Evolutionary conservation across 139 green algal genomes (phyloP).

Genomic region (Picochlorum sp.): DNA sequence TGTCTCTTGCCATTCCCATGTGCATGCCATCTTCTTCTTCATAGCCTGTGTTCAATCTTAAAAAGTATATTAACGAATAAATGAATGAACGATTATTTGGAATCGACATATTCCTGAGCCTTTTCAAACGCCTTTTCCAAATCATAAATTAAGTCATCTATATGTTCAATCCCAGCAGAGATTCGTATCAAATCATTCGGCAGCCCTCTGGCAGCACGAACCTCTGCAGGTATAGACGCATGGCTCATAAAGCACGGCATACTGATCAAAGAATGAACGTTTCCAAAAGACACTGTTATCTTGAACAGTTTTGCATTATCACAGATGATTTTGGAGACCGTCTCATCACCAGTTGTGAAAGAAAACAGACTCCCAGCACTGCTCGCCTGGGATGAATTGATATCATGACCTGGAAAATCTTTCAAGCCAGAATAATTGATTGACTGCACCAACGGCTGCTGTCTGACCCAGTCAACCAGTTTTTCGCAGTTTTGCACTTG

Average conservation of each 20-base stretch:
- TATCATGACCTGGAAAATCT: slow-evolving; percentile 35
- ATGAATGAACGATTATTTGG: not conserved
- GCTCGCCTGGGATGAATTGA: slow-evolving; percentile 57
- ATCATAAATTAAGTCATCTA: slow-evolving; percentile 69
- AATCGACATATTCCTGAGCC: slow-evolving; percentile 14
- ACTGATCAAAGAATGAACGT: slow-evolving; percentile 72
- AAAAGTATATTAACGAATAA: no score
- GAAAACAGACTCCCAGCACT: slow-evolving; percentile 68
- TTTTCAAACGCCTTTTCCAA: slow-evolving; percentile 51
- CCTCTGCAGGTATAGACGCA: slow-evolving; percentile 77
- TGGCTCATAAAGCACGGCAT: slow-evolving; percentile 99
- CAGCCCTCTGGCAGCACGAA: slow-evolving; percentile 79
- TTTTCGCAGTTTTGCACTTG: slow-evolving; percentile 53
- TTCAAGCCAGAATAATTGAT: slow-evolving; percentile 86
- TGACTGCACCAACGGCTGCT: slow-evolving; percentile 68
- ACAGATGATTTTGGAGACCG: slow-evolving; percentile 54
- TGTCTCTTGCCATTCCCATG: slow-evolving; percentile 10
- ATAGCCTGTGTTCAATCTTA: no score
- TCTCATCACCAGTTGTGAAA: slow-evolving; percentile 62
- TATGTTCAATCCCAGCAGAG: slow-evolving; percentile 80
- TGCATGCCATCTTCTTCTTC: not conserved
- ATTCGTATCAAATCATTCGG: slow-evolving; percentile 94
- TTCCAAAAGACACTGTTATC: slow-evolving; percentile 86
- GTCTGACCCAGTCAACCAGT: slow-evolving; percentile 71
- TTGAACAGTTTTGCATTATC: slow-evolving; percentile 86